Evolutionary conservation across 1,284 basidiomycete species (phyloP).

Genomic region (Cryptococcus maquisensis): DNA sequence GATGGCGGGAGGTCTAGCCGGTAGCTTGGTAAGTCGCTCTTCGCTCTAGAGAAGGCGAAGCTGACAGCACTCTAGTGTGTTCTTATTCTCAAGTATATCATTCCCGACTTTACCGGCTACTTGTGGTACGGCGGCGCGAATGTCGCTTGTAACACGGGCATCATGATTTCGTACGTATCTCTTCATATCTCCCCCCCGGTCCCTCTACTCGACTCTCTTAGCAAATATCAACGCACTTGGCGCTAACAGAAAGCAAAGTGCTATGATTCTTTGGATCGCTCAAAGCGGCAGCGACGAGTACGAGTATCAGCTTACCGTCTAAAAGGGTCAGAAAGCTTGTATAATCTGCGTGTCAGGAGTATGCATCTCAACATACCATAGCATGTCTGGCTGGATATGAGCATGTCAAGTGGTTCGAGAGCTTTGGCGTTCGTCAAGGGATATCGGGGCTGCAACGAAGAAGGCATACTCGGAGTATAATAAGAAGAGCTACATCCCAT

Average conservation of each 20-base stretch:
- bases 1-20: slow-evolving; percentile 93
- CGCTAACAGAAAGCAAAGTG: slow-evolving; percentile 19
- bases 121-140: slow-evolving; percentile 92
- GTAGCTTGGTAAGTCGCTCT: slow-evolving; percentile 64
- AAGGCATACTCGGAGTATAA: no score
- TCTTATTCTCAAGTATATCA: slow-evolving; percentile 85
- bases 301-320: slow-evolving; percentile 50
- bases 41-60: neutral
- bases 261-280: slow-evolving; percentile 48
- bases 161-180: slow-evolving; percentile 66
- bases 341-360: no score
- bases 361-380: no score
- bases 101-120: slow-evolving; percentile 71
- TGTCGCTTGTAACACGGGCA: slow-evolving; percentile 81
- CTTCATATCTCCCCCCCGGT: neutral
- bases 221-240: neutral
- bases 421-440: no score
- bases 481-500: neutral
- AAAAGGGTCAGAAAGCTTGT: neutral
- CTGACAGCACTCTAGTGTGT: slow-evolving; percentile 59
- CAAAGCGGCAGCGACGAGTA: slow-evolving; percentile 50
- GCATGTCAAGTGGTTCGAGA: no score
- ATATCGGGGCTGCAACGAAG: no score
- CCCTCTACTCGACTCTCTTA: neutral
- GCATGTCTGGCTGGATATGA: neutral